These are phyloP conservation scores for Tolypocladium tundrense DNA, from an alignment of 2,329 filamentous ascomycete genomes.

Conservation along the genomic window DNA sequence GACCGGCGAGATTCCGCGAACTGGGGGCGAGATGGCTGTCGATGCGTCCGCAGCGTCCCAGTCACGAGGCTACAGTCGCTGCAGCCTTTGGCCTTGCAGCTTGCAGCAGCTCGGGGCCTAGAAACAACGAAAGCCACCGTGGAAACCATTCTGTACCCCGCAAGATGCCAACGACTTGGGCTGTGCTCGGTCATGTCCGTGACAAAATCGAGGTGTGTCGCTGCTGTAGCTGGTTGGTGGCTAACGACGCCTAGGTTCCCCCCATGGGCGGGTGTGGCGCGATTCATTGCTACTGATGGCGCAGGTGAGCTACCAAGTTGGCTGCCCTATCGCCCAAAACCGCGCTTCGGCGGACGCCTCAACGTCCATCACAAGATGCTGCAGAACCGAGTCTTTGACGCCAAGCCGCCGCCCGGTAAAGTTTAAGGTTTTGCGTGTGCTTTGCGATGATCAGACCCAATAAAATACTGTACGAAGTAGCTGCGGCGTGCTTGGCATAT, in stretches of 20 bases:
- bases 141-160: not conserved
- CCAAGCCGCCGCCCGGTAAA: too few species aligned
- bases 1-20: not conserved
- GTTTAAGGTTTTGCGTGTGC: too few species aligned
- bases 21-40: not conserved
- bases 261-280: not conserved
- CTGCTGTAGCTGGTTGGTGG: not conserved
- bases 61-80: not conserved
- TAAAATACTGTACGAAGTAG: too few species aligned
- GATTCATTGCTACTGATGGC: not conserved
- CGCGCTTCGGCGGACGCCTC: not conserved
- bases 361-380: not conserved
- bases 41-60: not conserved
- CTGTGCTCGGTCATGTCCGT: not conserved
- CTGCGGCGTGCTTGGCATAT: not conserved
- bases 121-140: not conserved
- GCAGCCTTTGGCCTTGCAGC: not conserved
- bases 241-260: not conserved
- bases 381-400: too few species aligned
- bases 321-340: not conserved
- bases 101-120: not conserved
- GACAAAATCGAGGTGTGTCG: not conserved
- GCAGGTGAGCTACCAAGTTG: not conserved
- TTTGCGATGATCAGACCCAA: too few species aligned
- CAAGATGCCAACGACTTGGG: not conserved